phyloP scores from a whole-genome alignment of 768 basidiomycete genomes.

The Tulasnella sp. region DNA sequence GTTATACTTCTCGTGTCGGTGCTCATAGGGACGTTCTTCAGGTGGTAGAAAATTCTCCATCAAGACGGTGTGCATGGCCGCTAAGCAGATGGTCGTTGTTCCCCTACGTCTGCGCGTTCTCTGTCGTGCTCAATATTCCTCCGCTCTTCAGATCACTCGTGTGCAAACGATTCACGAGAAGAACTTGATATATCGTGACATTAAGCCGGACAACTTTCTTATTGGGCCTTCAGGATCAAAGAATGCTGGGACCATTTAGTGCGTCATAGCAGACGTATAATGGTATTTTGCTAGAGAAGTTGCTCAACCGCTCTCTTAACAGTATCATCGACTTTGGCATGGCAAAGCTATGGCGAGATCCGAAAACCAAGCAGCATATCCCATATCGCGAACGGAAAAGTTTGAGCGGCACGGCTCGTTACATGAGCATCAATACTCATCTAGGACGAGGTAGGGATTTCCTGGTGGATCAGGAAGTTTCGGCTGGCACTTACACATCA shows the following conservation, averaged over 20 bases:
- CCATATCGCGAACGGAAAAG: constrained; percentile 98
- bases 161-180: constrained; percentile 99
- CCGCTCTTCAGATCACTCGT: constrained; percentile 68
- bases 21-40: constrained; percentile 35
- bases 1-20: neutral
- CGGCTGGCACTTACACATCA: neutral
- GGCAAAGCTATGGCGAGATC: constrained; percentile 99
- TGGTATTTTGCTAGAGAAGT: neutral
- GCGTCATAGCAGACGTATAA: constrained; percentile 31
- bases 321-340: constrained; percentile 90
- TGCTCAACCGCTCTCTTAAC: constrained; percentile 27
- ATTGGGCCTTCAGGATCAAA: constrained; percentile 93
- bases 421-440: constrained; percentile 99
- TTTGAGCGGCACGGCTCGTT: constrained; percentile 92
- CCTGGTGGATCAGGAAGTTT: constrained; percentile 17
- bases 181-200: constrained; percentile 98
- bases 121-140: constrained; percentile 1
- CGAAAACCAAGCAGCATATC: constrained; percentile 98
- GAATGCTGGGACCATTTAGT: constrained; percentile 64
- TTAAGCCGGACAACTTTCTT: constrained; percentile 99
- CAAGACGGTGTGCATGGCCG: constrained; percentile 99
- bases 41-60: constrained; percentile 86
- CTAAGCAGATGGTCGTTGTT: constrained; percentile 84
- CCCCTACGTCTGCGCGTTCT: neutral
- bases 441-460: constrained; percentile 73